Evolutionary conservation across 2,329 filamentous ascomycete species (phyloP), one percentile per base, ranked within the genome.

Genomic region (Lecanicillium sp.): DNA sequence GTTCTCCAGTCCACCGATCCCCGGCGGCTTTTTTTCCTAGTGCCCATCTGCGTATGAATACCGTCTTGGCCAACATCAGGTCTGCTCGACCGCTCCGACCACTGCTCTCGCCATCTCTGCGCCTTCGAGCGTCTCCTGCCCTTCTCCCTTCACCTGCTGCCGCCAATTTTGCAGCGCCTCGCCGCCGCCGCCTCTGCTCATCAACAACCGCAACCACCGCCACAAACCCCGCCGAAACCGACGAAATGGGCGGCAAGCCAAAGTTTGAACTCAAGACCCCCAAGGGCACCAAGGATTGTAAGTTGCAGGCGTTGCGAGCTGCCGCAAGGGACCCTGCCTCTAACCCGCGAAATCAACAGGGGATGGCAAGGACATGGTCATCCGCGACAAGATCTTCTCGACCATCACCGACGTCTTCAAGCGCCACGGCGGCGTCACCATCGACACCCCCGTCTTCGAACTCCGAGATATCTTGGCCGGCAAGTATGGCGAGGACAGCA

Each of bases 401-500:
- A 80, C 77, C 53, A 87, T 90, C 59, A 79, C 77, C 48, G 69
- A 80, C 43, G 80, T 90, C 57, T 90, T 92, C 70, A 87, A 88
- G 66, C 81, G 82, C 53, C 84, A 90, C 67, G 86, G 84, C 58
- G 86, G 75, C 46, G 80, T 84, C 44, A 81, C 83, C 45, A 79
- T 92, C 48, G 85, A 89, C 62, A 92, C 85, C 42, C 78, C 74
- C 47, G 86, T 92, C 44, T 94, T 94, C 57, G 87, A 94, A 62
- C 71, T 92, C 45, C 83, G 82, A 58, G 87, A 94, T 52, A 90
- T 94, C 47, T 74, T 94, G 29, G 74, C 87, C 15, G 87, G 87
- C 44, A 94, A 94, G 68, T 94, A 94, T 68, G 87, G 87, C 58
- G 87, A 94, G 66, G 87, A 94, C 62, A 86, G 81, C 55, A 90